Base-by-base conservation (phyloP, 345 rosid species). In the Populus deltoides region DNA sequence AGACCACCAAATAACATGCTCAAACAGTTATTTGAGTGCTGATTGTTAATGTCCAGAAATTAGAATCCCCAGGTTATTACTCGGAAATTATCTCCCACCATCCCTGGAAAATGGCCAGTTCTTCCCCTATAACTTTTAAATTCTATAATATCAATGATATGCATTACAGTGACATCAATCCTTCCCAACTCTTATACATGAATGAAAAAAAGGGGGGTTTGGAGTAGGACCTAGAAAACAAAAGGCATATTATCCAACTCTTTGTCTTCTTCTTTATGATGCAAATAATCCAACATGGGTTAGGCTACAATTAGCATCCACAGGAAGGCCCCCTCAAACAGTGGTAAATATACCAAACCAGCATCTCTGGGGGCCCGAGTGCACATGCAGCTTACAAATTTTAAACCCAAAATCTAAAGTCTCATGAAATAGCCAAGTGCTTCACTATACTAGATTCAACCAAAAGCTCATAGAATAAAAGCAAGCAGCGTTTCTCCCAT, bases 401-500 rank as follows among this genome's bases (percentile, higher is more conserved):
- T 57, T 8, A 9, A 57, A 57, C 63, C 29, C 63, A n/a, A 57
- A n/a, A 57, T n/a, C 27, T 57, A 10, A n/a, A n/a, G 29, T 57
- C 63, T 57, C 29, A 0, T 4, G 15, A 11, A 57, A 53, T 57
- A 33, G 36, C 36, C 69, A 66, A 8, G 29, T 66, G 69, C 39
- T 66, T 66, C 27, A 59, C 63, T 15, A 22, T 13, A 33, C 35
- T 67, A 67, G 24, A n/a, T 43, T 39, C 63, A 51, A 33, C 38
- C 16, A 53, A 51, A 57, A 67, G 43, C 47, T 49, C 24, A 9
- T 3, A 17, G 16, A 61, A 12, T 57, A 9, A 59, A 36, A 22
- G n/a, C n/a, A 47, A 36, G 72, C 70, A 68, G 53, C 41, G 69
- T 8, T 22, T 49, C 35, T 68, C 80, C 43, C 55, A 85, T 93